Base-by-base conservation (phyloP, 2,329 filamentous ascomycete species). In the Microdochium paspali region DNA sequence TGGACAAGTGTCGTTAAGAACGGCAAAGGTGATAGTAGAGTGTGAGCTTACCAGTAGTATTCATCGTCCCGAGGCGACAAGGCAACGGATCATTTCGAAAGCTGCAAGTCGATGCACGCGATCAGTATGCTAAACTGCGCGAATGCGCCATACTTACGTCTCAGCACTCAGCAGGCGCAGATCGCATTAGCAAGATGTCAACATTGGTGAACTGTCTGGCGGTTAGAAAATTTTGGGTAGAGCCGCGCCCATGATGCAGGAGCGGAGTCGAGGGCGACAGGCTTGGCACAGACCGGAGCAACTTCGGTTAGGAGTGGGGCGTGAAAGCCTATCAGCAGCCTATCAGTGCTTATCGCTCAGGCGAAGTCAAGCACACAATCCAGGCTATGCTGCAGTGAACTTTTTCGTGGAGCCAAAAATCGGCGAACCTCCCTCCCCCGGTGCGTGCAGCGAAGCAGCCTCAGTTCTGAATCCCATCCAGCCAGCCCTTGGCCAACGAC, bases 31-130 rank as follows among this genome's bases (percentile, higher is more conserved):
- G 47, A 42, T 20, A 32, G 47, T 13, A 47, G 10, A 50, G 48
- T 47, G 40, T 52, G 49, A 58, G 58, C 68, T 67, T 69, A 71
- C 67, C 61, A 58, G 32, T 25, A 49, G 47, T 32, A 39, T 43
- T 44, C 48, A 48, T 25, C 28, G 21, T 47, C 21, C 10, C 15
- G n/a, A n/a, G n/a, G n/a, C n/a, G n/a, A n/a, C n/a, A n/a, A n/a
- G n/a, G n/a, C n/a, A n/a, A n/a, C n/a, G n/a, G n/a, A n/a, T n/a
- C n/a, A n/a, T n/a, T n/a, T n/a, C n/a, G n/a, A n/a, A n/a, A n/a
- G n/a, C n/a, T n/a, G n/a, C n/a, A n/a, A n/a, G n/a, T n/a, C n/a
- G n/a, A n/a, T n/a, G n/a, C n/a, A n/a, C n/a, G n/a, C n/a, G n/a
- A n/a, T n/a, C n/a, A n/a, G n/a, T n/a, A n/a, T n/a, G n/a, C n/a